phyloP scores from a whole-genome alignment of 78 protist species.

The Tieghemostelium lacteum region DNA sequence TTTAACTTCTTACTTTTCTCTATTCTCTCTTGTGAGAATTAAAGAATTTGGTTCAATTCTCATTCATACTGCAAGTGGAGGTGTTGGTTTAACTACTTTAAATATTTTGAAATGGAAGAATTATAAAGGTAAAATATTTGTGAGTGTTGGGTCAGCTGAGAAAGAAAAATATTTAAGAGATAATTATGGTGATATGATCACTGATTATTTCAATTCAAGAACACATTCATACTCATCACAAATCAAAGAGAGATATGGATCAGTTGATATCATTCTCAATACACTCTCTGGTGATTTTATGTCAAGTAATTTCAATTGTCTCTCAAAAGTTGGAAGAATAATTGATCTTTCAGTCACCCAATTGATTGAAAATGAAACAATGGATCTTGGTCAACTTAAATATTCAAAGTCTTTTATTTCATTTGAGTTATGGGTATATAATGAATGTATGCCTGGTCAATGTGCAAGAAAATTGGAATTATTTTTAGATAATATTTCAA shows the following conservation, averaged over 20 bases:
- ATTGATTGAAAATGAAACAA: neutral
- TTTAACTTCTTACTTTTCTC: neutral
- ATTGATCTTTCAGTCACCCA: conserved; percentile 51
- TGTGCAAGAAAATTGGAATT: neutral
- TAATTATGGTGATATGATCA: conserved; percentile 15
- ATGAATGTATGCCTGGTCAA: neutral
- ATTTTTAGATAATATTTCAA: no score
- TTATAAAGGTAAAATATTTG: neutral
- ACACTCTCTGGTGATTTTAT: conserved; percentile 27
- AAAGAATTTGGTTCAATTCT: neutral
- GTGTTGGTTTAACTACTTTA: conserved; percentile 6
- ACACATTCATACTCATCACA: neutral
- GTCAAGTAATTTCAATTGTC: conserved; percentile 26
- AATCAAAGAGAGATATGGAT: neutral
- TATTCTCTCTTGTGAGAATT: neutral
- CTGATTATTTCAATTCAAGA: neutral
- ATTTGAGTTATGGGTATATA: neutral
- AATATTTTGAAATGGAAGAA: conserved; percentile 19
- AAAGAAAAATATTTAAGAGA: conserved; percentile 17
- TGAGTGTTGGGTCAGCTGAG: conserved; percentile 26
- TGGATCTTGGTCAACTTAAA: neutral
- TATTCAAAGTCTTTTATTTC: neutral
- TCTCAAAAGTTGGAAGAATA: conserved; percentile 57
- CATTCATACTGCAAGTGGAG: neutral
- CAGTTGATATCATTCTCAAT: conserved; percentile 81